Percentiles rank a stretch among this genome's conserved stretches.
Conservation (phyloP, 208 protist species). For the Trypanosoma scelopori region DNA sequence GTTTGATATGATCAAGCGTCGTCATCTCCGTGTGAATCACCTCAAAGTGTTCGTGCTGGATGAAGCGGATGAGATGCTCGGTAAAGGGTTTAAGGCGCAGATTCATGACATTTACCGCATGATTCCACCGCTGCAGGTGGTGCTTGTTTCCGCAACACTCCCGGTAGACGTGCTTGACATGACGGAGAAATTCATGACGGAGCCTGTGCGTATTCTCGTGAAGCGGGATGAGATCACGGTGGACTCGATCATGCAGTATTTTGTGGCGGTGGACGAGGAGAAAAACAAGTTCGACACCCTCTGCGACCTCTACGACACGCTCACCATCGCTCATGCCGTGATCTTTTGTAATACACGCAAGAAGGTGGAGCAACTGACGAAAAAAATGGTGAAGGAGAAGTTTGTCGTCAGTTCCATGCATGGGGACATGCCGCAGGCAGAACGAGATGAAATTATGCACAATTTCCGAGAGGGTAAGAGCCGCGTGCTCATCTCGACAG, state of each 20-base stretch:
- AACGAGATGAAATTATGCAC: conserved; percentile 97
- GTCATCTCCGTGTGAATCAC: conserved; percentile 70
- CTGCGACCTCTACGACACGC: conserved; percentile 98
- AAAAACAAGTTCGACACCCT: conserved; percentile 99
- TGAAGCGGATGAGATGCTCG: conserved; percentile 99
- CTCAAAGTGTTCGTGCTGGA: conserved; percentile 97
- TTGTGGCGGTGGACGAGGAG: conserved; percentile 97
- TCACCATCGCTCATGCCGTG: conserved; percentile 98
- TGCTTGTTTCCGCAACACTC: conserved; percentile 90
- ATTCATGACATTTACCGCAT: conserved; percentile 98
- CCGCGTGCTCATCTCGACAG: conserved; percentile 99
- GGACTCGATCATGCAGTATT: conserved; percentile 98
- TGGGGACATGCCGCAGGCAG: conserved; percentile 97
- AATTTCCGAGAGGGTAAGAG: conserved; percentile 96
- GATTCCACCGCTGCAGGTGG: conserved; percentile 90
- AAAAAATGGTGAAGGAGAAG: conserved; percentile 94
- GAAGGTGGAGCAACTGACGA: conserved; percentile 99
- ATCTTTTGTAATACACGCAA: conserved; percentile 99
- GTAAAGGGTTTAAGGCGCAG: conserved; percentile 98
- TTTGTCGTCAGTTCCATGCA: conserved; percentile 97
- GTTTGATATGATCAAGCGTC: conserved; percentile 96
- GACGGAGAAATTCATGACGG: conserved; percentile 98
- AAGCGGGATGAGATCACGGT: conserved; percentile 99
- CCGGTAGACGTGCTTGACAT: conserved; percentile 94
- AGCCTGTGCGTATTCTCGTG: conserved; percentile 98